Base-by-base conservation (phyloP, 169 alveolate species). In the Plasmodium vinckei region DNA sequence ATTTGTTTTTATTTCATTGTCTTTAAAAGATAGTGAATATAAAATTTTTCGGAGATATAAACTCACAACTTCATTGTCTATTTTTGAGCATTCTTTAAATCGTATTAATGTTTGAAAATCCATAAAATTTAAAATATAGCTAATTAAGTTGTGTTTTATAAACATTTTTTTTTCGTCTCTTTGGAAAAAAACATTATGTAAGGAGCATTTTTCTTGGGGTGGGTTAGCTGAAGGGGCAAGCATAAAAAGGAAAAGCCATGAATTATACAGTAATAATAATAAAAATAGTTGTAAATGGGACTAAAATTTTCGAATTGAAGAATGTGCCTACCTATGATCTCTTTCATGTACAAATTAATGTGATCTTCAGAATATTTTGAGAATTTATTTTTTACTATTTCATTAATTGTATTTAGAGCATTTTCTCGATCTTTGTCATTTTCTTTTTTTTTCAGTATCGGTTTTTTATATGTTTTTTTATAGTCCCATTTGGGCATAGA, bases 21-120 rank as follows among this genome's bases (percentile, higher is more conserved):
- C 75, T 75, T 92, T 87, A 49, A 94, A 88, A 25, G 94, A 82
- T 57, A 94, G 60, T 39, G 91, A 44, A 75, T 94, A 92, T 5
- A 89, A 87, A 6, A 87, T 87, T 87, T 92, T 94, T 60, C 91
- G 82, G 15, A 87, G 57, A 84, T 94, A 92, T 21, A 87, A 68
- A 19, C 87, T 87, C 4, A 92, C 95, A 13, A 93, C 90, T 60
- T 92, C 88, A 42, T 63, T 61, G 53, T 68, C 70, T 49, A 75
- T 56, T 69, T 88, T 63, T 42, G 93, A 60, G 57, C 92, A 75
- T 64, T 79, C 68, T 67, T 93, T 90, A 33, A 94, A 63, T 68
- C 72, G 59, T 87, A 94, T 47, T 21, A 67, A 54, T 2, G 92
- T 15, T 51, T 93, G 51, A 46, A 71, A 39, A 19, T 87, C 92